phyloP scores from a whole-genome alignment of 2,329 filamentous ascomycete genomes.

The Cladosporium velox region DNA sequence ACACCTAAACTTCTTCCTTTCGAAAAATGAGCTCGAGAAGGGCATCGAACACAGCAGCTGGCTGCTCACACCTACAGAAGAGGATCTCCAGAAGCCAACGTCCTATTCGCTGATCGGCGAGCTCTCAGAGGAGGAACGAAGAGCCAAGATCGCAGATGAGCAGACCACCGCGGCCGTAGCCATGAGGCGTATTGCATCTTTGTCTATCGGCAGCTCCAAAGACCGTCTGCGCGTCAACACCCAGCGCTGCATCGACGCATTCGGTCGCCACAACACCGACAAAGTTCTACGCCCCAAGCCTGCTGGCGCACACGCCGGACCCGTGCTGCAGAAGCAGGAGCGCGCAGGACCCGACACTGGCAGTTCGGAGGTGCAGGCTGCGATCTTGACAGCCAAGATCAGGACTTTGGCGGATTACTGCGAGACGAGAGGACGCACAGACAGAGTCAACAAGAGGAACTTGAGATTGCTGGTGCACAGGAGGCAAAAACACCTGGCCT shows the following conservation, averaged over 20 bases:
- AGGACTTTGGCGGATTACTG: slow-evolving; percentile 73
- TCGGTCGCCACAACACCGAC: slow-evolving; percentile 91
- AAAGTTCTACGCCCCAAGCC: slow-evolving; percentile 62
- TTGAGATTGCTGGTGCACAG: slow-evolving; percentile 81
- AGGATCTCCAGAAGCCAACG: slow-evolving; percentile 8
- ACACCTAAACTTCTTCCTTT: slow-evolving; percentile 76
- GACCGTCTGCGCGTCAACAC: slow-evolving; percentile 82
- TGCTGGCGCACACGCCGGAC: slow-evolving; percentile 44
- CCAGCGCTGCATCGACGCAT: slow-evolving; percentile 78
- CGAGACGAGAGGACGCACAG: slow-evolving; percentile 70
- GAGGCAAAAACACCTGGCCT: slow-evolving; percentile 83
- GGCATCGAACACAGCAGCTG: slow-evolving; percentile 68
- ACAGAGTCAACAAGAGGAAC: slow-evolving; percentile 94
- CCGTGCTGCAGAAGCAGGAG: slow-evolving; percentile 48
- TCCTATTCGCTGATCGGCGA: slow-evolving; percentile 4
- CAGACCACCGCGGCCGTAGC: slow-evolving; percentile 69
- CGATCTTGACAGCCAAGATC: slow-evolving; percentile 93
- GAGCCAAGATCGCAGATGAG: slow-evolving; percentile 27
- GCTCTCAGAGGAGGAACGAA: slow-evolving; percentile 49
- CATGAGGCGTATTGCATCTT: slow-evolving; percentile 73
- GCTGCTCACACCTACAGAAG: slow-evolving; percentile 61
- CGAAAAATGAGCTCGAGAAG: slow-evolving; percentile 64
- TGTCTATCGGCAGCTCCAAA: slow-evolving; percentile 75
- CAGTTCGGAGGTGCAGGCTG: slow-evolving; percentile 95
- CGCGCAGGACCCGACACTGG: slow-evolving; percentile 91